Evolutionary conservation across 2,329 filamentous ascomycete species (phyloP), one percentile per base, ranked within the genome.

Genomic region (Fusarium illudens): DNA sequence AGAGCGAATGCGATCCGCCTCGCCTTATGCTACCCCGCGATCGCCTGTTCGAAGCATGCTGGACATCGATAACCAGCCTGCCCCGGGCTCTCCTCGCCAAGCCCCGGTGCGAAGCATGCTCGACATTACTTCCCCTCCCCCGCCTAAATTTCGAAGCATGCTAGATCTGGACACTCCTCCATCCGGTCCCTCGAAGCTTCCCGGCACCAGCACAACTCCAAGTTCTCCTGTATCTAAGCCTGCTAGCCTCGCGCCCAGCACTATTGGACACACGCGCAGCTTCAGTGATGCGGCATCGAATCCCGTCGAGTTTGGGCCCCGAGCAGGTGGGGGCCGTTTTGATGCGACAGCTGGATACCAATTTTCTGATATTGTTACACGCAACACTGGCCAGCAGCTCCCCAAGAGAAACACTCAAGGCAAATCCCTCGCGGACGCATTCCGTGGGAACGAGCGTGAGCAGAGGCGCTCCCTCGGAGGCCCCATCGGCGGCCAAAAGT

Each of bases 41-140:
- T 92, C 91, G 22, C 89, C 90, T 11, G 86, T 91, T 56, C 85
- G 90, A 70, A 92, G 88, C 53, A 74, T 74, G 72, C 29, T 74
- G 46, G 72, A 74, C 37, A 52, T 74, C 42, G 71, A 65, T 33
- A 50, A 73, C 68, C 54, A 69, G 63, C 48, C 61, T 39, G 15
- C 52, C 42, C 19, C 71, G 48, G 39, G 71, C 66, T 71, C 77
- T 73, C 64, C 82, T 79, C 65, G 82, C 82, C 84, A 83, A 65
- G 82, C 90, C 25, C 89, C 90, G 10, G 86, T 91, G 54, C 85
- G 90, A 70, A 92, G 88, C 32, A 74, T 74, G 72, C 72, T 74
- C 29, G 72, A 74, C 42, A 73, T 71, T 20, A 83, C 83, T 22
- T 70, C 79, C 6, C 78, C 81, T 6, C 78, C 79, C 13, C 75